Conservation (phyloP, 192 early-diverging fungal species). For the Nowakowskiella sp. region DNA sequence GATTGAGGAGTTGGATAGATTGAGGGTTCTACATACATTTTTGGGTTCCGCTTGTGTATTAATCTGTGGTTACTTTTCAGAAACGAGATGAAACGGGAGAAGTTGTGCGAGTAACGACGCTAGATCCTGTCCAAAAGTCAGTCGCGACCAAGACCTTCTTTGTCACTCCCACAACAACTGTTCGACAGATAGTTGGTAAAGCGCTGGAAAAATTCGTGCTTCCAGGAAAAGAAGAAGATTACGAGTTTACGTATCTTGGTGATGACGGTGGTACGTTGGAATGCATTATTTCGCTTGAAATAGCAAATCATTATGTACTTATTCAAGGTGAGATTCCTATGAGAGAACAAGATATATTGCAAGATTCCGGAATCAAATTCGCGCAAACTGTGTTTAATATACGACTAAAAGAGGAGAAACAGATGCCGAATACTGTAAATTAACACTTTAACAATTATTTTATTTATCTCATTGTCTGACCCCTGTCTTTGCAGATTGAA, state of each 20-base stretch:
- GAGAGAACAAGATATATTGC: slow-evolving; percentile 19
- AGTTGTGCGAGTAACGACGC: slow-evolving; percentile 24
- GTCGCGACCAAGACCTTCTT: slow-evolving; percentile 30
- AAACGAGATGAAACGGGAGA: slow-evolving; percentile 16
- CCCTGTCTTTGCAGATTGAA: no score
- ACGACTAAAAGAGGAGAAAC: no score
- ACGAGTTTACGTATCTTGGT: slow-evolving; percentile 16
- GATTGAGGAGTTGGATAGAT: no score
- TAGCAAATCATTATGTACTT: not conserved
- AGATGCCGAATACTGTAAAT: no score
- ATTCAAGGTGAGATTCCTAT: slow-evolving; percentile 22
- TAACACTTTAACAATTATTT: not conserved
- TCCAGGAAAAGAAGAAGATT: slow-evolving; percentile 26
- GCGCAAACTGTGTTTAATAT: slow-evolving; percentile 11
- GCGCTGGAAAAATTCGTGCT: slow-evolving; percentile 28
- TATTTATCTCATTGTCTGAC: not conserved
- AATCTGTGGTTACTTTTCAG: not conserved
- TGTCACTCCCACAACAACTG: slow-evolving; percentile 20
- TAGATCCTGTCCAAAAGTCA: slow-evolving; percentile 24
- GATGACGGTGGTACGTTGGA: slow-evolving; percentile 13
- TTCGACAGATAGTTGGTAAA: slow-evolving; percentile 18
- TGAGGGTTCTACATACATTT: no score
- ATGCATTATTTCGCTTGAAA: slow-evolving; percentile 6
- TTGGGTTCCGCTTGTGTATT: no score
- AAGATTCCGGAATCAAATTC: slow-evolving; percentile 7